These are phyloP conservation scores for Beauveria scarabaeidicola DNA, from an alignment of 2,329 filamentous ascomycete genomes.

Conservation along the genomic window DNA sequence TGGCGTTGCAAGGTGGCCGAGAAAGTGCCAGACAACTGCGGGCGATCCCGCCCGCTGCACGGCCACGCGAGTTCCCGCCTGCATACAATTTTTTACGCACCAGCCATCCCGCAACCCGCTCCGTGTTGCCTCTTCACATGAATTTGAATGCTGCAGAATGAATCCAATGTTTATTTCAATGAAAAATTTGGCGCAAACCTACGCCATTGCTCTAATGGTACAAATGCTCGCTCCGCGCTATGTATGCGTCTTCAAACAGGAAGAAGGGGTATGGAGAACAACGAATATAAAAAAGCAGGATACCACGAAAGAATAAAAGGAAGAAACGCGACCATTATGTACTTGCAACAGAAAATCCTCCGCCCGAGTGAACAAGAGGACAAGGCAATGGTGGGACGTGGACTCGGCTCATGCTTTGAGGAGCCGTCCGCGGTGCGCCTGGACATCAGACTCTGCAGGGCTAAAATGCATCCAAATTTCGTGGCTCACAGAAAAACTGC, in stretches of 20 bases:
- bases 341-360: not conserved
- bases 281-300: not conserved
- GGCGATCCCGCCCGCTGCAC: not conserved
- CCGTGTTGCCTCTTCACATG: too few relatives aligned
- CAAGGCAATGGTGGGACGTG: not conserved
- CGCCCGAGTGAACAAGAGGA: too few relatives aligned
- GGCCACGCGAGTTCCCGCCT: not conserved
- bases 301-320: not conserved
- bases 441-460: slow-evolving; percentile 18
- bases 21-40: not conserved
- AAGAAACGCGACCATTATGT: not conserved
- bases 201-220: too few relatives aligned
- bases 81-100: not conserved
- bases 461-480: slow-evolving; percentile 27
- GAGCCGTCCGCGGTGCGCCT: slow-evolving; percentile 12
- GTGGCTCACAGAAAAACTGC: slow-evolving; percentile 17
- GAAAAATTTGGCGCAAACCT: too few relatives aligned
- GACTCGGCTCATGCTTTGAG: not conserved
- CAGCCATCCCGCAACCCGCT: not conserved
- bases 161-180: too few relatives aligned
- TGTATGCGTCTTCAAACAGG: not conserved
- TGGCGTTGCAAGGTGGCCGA: not conserved
- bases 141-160: too few relatives aligned
- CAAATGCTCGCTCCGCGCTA: not conserved
- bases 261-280: not conserved